phyloP scores from a whole-genome alignment of 192 early-diverging fungal genomes.

The Gryganskiella cystojenkinii region DNA sequence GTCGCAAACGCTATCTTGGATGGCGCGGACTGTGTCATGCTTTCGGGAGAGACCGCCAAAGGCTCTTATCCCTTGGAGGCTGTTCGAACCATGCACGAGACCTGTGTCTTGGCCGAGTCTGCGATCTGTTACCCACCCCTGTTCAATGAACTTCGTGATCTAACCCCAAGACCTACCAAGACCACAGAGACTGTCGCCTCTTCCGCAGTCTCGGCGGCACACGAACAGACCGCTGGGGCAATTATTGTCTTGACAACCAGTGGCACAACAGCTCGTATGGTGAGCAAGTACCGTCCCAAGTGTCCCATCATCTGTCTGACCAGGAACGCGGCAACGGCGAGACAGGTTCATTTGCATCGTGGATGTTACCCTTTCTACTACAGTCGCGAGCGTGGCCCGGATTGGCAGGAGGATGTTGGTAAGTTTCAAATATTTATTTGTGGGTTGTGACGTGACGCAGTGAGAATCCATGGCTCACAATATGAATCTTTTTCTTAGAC shows the following conservation, averaged over 20 bases:
- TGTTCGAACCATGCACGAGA: constrained; percentile 76
- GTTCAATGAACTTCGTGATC: constrained; percentile 84
- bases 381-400: constrained; percentile 30
- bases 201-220: constrained; percentile 82
- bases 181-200: constrained; percentile 91
- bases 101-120: constrained; percentile 85
- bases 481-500: constrained; percentile 34
- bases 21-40: constrained; percentile 96
- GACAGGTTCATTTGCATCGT: constrained; percentile 77
- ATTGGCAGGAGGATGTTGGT: constrained; percentile 53
- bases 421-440: constrained; percentile 9
- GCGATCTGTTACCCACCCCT: constrained; percentile 91
- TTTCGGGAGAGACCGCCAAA: constrained; percentile 96
- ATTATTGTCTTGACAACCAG: constrained; percentile 90
- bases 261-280: constrained; percentile 83
- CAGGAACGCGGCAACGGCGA: constrained; percentile 68
- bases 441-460: too few species aligned
- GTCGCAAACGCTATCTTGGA: constrained; percentile 96
- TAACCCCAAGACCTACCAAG: constrained; percentile 77
- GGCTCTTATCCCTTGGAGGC: constrained; percentile 87
- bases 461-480: not conserved
- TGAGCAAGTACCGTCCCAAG: constrained; percentile 91
- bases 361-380: constrained; percentile 81
- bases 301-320: constrained; percentile 91
- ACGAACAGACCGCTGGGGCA: constrained; percentile 82